A percentile compares a stretch with the other conserved stretches of the same genome.
phyloP scores from a whole-genome alignment of 306 rosid species.

The Calophaca sinica region DNA sequence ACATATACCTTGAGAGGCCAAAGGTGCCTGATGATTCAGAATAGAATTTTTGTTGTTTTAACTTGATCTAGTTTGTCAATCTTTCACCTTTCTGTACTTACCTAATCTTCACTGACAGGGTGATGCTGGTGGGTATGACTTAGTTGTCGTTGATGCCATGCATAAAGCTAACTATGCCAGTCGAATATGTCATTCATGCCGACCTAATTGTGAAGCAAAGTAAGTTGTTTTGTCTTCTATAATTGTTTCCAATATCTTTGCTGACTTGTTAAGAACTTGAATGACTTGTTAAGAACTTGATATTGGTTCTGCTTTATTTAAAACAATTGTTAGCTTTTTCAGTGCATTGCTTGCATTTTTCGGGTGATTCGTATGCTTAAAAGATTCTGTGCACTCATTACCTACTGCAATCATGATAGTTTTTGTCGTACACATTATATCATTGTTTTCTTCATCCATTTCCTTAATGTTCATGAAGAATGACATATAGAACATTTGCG shows the following conservation, averaged over 20 bases:
- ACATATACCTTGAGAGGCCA: slow-evolving; percentile 96
- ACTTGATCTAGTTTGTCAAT: slow-evolving; percentile 19
- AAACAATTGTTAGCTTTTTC: slow-evolving; percentile 17
- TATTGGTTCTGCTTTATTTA: slow-evolving; percentile 9
- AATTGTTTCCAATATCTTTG: slow-evolving; percentile 24
- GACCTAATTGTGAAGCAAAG: slow-evolving; percentile 99
- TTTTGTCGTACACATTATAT: slow-evolving; percentile 22
- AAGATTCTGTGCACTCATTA: slow-evolving; percentile 15
- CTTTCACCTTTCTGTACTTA: slow-evolving; percentile 33
- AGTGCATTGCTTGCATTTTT: slow-evolving; percentile 31
- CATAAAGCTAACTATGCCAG: slow-evolving; percentile 99
- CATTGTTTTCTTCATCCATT: neutral
- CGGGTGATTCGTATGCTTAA: slow-evolving; percentile 1
- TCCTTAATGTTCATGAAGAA: neutral
- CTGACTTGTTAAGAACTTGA: slow-evolving; percentile 22
- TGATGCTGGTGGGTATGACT: slow-evolving; percentile 96
- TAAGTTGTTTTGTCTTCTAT: slow-evolving; percentile 52
- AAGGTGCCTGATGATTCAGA: slow-evolving; percentile 65
- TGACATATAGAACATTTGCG: neutral
- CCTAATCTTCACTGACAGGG: slow-evolving; percentile 67
- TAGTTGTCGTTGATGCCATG: slow-evolving; percentile 98
- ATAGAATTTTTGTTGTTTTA: slow-evolving; percentile 35
- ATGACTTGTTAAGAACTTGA: slow-evolving; percentile 24
- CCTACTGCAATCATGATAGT: slow-evolving; percentile 23
- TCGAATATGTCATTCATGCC: slow-evolving; percentile 98